Percentiles rank a stretch among this genome's conserved stretches.
phyloP scores from a whole-genome alignment of 2,329 filamentous ascomycete species.

The Fusarium burgessii region DNA sequence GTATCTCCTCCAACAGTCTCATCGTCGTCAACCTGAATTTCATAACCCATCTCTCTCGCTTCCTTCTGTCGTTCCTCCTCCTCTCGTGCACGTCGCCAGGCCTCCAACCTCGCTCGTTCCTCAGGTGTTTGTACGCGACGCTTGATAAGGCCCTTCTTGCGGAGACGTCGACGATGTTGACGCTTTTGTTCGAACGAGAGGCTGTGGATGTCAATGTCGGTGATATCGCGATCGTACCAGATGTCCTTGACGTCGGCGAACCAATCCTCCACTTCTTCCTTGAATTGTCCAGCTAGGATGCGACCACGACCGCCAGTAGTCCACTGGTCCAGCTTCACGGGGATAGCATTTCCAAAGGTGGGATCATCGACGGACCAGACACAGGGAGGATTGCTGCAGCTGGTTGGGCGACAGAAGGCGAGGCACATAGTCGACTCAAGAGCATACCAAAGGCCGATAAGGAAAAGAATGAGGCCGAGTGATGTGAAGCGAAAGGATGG shows the following conservation, averaged over 20 bases:
- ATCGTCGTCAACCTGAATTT: conserved; percentile 49
- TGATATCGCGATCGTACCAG: conserved; percentile 59
- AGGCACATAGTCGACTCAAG: conserved; percentile 66
- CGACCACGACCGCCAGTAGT: conserved; percentile 64
- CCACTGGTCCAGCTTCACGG: conserved; percentile 74
- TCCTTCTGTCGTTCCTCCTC: conserved; percentile 57
- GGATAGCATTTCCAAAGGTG: conserved; percentile 69
- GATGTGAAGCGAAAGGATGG: conserved; percentile 62
- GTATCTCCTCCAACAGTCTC: conserved; percentile 47
- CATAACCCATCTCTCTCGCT: conserved; percentile 56
- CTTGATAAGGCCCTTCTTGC: conserved; percentile 58
- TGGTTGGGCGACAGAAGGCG: conserved; percentile 65
- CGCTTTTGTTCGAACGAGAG: conserved; percentile 62
- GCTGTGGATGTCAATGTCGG: conserved; percentile 56
- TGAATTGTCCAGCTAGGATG: conserved; percentile 49
- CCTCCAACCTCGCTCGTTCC: conserved; percentile 57
- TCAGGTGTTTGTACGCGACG: conserved; percentile 55
- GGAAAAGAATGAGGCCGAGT: conserved; percentile 59
- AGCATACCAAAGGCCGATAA: conserved; percentile 64
- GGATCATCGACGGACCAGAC: conserved; percentile 70
- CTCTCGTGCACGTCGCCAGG: conserved; percentile 58
- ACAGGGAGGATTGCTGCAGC: conserved; percentile 62
- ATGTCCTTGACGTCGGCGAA: conserved; percentile 62
- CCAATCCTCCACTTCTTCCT: conserved; percentile 61
- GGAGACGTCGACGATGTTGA: conserved; percentile 62